A percentile compares a stretch with the other conserved stretches of the same genome.
Evolutionary conservation across 1,284 basidiomycete species (phyloP).

Genomic region (Heterobasidion irregulare): DNA sequence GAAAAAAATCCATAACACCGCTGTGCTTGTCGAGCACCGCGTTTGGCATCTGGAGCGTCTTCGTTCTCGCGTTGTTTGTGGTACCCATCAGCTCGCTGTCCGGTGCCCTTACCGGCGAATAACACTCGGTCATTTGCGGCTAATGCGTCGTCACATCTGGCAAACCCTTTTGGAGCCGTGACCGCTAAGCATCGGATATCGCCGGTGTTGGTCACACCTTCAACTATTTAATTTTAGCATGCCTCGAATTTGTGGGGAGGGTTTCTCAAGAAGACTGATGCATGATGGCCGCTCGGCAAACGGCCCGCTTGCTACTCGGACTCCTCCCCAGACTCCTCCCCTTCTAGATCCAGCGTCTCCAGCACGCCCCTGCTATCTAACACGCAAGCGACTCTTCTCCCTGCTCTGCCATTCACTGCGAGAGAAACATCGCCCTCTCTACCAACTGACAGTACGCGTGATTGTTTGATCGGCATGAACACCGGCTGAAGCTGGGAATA

Average conservation of each 20-base stretch:
- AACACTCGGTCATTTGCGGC: not conserved
- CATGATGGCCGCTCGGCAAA: not conserved
- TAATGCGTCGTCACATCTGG: not conserved
- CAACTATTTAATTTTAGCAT: not conserved
- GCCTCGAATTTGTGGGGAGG: not conserved
- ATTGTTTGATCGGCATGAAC: slow-evolving; percentile 46
- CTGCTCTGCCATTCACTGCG: slow-evolving; percentile 65
- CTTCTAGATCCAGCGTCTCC: slow-evolving; percentile 75
- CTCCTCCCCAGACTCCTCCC: slow-evolving; percentile 46
- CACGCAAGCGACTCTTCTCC: slow-evolving; percentile 68
- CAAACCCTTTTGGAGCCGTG: not conserved
- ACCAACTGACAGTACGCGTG: slow-evolving; percentile 46
- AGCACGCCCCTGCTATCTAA: slow-evolving; percentile 53
- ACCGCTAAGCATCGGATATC: not conserved
- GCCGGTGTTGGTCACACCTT: not conserved
- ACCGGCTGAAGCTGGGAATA: slow-evolving; percentile 9
- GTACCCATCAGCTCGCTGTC: no score
- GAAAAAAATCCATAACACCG: no score
- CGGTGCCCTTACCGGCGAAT: not conserved
- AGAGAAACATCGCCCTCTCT: slow-evolving; percentile 44
- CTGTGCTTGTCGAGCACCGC: no score
- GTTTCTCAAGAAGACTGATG: not conserved
- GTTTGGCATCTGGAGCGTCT: no score
- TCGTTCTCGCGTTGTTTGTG: no score
- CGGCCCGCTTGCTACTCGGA: slow-evolving; percentile 28